phyloP scores from a whole-genome alignment of 2,329 filamentous ascomycete species.

The Ophiocordyceps camponoti-floridani region DNA sequence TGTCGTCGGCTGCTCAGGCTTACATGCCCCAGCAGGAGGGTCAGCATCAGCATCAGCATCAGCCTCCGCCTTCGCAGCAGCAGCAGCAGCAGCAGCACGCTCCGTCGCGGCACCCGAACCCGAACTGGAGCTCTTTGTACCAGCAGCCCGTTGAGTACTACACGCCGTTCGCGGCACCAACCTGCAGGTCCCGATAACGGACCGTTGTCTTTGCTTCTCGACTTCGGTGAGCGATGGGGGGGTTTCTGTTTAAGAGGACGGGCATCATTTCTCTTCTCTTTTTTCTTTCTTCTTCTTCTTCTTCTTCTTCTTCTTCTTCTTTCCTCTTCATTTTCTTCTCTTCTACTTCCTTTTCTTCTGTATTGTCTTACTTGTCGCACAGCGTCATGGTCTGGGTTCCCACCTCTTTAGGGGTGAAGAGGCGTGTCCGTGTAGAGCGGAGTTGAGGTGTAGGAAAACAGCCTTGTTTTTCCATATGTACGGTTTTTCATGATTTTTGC shows the following conservation, averaged over 20 bases:
- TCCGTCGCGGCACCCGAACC: too few relatives aligned
- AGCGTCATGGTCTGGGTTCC: not conserved
- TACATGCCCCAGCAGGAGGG: constrained; percentile 9
- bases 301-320: not conserved
- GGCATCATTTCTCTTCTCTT: not conserved
- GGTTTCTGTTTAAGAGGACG: too few relatives aligned
- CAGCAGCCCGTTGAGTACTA: constrained; percentile 12
- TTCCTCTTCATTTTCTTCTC: not conserved
- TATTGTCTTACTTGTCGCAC: not conserved
- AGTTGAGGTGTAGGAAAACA: not conserved
- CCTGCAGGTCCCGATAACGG: constrained; percentile 4
- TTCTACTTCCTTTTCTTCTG: not conserved
- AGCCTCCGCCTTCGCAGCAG: constrained; percentile 6
- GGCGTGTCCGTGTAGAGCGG: not conserved
- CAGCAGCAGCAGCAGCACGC: constrained; percentile 13
- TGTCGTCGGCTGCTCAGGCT: constrained; percentile 3
- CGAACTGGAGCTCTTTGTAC: constrained; percentile 6
- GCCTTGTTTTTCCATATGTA: too few relatives aligned
- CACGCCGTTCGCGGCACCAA: constrained; percentile 3
- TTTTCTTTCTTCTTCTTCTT: not conserved
- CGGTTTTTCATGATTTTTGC: too few relatives aligned
- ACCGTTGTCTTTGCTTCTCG: too few relatives aligned
- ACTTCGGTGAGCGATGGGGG: too few relatives aligned
- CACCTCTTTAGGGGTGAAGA: not conserved
- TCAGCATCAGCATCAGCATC: constrained; percentile 1